These are phyloP conservation scores for Solanum paucissectum DNA, from an alignment of 257 asterid genomes.

Conservation along the genomic window DNA sequence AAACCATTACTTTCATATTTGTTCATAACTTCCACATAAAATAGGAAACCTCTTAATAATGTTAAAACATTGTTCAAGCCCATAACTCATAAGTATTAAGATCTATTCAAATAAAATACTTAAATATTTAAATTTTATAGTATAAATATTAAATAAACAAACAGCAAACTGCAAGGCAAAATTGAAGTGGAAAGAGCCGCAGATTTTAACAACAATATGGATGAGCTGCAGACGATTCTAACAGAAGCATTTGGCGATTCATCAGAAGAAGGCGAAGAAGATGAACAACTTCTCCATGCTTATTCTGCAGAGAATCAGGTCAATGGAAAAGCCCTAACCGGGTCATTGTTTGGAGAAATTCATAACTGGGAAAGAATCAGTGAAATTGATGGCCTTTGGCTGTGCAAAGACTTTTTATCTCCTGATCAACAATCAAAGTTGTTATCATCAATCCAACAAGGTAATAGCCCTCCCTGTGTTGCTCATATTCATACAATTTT, in stretches of 20 bases:
- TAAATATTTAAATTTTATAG: no score
- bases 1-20: no score
- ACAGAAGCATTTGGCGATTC: slow-evolving; percentile 69
- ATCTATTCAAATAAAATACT: no score
- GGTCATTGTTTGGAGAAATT: slow-evolving; percentile 25
- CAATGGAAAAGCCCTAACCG: slow-evolving; percentile 14
- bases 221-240: slow-evolving; percentile 34
- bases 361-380: slow-evolving; percentile 51
- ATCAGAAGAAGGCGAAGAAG: slow-evolving; percentile 31
- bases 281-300: not conserved
- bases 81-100: no score
- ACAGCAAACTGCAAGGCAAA: not conserved
- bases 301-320: not conserved
- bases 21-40: no score
- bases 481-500: not conserved
- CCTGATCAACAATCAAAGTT: slow-evolving; percentile 47
- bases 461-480: slow-evolving; percentile 7
- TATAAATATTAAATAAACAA: no score
- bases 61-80: no score
- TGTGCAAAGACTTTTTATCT: slow-evolving; percentile 57
- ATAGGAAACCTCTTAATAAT: no score
- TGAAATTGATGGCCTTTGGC: slow-evolving; percentile 67
- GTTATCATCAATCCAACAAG: slow-evolving; percentile 52
- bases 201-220: not conserved
- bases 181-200: not conserved